phyloP scores from a whole-genome alignment of 2,329 filamentous ascomycete genomes.

The Diaporthe sp. region DNA sequence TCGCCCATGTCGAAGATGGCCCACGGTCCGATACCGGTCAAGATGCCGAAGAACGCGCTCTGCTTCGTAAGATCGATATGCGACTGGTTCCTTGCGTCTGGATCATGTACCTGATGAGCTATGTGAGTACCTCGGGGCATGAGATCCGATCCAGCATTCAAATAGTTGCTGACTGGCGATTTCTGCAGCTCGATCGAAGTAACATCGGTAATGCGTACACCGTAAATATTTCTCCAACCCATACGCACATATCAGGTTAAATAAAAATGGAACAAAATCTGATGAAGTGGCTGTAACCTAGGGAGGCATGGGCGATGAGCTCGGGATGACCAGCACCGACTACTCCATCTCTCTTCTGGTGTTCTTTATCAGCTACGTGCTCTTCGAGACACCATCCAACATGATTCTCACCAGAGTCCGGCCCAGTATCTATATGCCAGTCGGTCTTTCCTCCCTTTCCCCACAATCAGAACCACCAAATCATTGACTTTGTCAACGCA shows the following conservation, averaged over 20 bases:
- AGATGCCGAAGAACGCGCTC: conserved; percentile 28
- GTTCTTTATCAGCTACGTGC: conserved; percentile 58
- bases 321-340: conserved; percentile 56
- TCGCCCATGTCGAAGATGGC: not conserved
- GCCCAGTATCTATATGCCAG: conserved; percentile 54
- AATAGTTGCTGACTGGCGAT: not conserved
- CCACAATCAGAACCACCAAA: fast-evolving
- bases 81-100: conserved; percentile 57
- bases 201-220: conserved; percentile 57
- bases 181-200: conserved; percentile 30
- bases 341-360: conserved; percentile 59
- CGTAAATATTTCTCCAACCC: conserved; percentile 42
- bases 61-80: conserved; percentile 54
- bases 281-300: not conserved
- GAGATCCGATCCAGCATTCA: not conserved
- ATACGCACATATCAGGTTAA: too few relatives aligned
- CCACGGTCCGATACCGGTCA: conserved; percentile 9
- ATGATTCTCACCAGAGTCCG: conserved; percentile 59
- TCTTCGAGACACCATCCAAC: conserved; percentile 61
- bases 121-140: conserved; percentile 59
- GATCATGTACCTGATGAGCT: conserved; percentile 58
- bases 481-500: not conserved
- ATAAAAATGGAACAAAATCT: not conserved
- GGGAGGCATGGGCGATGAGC: conserved; percentile 55
- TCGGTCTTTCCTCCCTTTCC: conserved; percentile 18